A percentile compares a stretch with the other conserved stretches of the same genome.
Evolutionary conservation across 2,329 filamentous ascomycete genomes (phyloP).

Genomic region (Teratosphaeriaceae sp.): DNA sequence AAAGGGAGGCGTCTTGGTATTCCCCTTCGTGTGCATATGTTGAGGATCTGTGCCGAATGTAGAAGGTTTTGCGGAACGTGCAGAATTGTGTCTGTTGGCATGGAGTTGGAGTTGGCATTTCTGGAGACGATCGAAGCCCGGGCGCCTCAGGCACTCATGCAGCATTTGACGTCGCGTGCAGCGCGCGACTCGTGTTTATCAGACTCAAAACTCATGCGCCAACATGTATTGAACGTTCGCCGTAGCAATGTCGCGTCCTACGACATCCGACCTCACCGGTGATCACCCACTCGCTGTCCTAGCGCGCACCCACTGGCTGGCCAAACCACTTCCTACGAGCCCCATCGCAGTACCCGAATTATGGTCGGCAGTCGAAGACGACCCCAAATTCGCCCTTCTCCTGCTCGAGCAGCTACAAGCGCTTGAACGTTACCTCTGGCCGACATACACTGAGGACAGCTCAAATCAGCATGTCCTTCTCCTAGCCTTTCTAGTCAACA

Average conservation of each 20-base stretch:
- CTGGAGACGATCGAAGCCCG: too few relatives aligned
- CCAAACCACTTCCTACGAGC: slow-evolving; percentile 57
- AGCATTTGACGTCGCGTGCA: too few relatives aligned
- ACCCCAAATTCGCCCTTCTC: slow-evolving; percentile 67
- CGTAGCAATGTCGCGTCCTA: slow-evolving; percentile 45
- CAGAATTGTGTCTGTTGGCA: too few relatives aligned
- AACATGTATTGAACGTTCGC: background rate
- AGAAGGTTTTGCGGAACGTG: too few relatives aligned
- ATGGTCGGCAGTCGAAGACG: slow-evolving; percentile 81
- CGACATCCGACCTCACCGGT: slow-evolving; percentile 62
- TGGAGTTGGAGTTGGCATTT: too few relatives aligned
- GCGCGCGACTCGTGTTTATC: too few relatives aligned
- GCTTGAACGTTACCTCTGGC: slow-evolving; percentile 92
- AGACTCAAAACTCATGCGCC: too few relatives aligned
- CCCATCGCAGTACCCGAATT: slow-evolving; percentile 74
- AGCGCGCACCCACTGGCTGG: slow-evolving; percentile 81
- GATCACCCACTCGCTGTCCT: slow-evolving; percentile 61
- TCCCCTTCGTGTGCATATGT: too few relatives aligned
- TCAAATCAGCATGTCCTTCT: slow-evolving; percentile 90
- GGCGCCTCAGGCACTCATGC: too few relatives aligned
- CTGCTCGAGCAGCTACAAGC: slow-evolving; percentile 86
- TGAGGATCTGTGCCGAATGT: too few relatives aligned
- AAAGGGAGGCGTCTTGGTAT: too few relatives aligned
- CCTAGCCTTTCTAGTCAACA: slow-evolving; percentile 76
- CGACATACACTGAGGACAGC: slow-evolving; percentile 69